These are phyloP conservation scores for Chrysanthemum makinoi DNA, from an alignment of 129 eudicot species.

Conservation along the genomic window DNA sequence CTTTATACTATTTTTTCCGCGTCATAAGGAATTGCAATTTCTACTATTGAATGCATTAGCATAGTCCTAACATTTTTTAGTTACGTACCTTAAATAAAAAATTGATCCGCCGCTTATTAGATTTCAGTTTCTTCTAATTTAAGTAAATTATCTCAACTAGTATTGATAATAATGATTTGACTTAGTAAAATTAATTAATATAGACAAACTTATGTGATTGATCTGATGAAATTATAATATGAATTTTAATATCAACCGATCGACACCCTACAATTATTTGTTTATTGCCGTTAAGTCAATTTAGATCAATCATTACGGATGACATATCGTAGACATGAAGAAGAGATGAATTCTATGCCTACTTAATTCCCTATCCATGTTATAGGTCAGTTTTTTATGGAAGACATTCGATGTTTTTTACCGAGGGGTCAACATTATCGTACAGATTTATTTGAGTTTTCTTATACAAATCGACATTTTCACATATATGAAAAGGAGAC, in stretches of 20 bases:
- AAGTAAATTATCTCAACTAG: no score
- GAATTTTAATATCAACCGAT: conserved; percentile 17
- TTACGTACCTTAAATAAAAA: not conserved
- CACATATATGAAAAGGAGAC: no score
- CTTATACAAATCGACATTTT: no score
- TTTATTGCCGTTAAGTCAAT: conserved; percentile 14
- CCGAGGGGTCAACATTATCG: not conserved
- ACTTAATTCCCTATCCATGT: conserved; percentile 28
- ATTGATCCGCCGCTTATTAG: no score
- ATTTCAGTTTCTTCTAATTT: no score
- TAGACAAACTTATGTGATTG: no score
- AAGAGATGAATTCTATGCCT: conserved; percentile 17
- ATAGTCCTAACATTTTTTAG: not conserved
- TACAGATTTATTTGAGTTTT: not conserved
- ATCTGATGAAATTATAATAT: not conserved
- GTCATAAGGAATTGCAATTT: conserved; percentile 18
- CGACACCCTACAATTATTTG: conserved; percentile 13
- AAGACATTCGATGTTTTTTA: conserved; percentile 16
- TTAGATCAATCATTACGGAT: conserved; percentile 29
- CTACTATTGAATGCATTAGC: conserved; percentile 2
- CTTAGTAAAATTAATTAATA: no score
- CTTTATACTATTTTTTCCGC: conserved; percentile 10
- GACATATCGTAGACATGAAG: conserved; percentile 24
- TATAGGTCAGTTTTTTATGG: conserved; percentile 12
- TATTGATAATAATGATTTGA: no score